Base-by-base conservation (phyloP, 2,329 filamentous ascomycete genomes). In the Penicillium crustosum region DNA sequence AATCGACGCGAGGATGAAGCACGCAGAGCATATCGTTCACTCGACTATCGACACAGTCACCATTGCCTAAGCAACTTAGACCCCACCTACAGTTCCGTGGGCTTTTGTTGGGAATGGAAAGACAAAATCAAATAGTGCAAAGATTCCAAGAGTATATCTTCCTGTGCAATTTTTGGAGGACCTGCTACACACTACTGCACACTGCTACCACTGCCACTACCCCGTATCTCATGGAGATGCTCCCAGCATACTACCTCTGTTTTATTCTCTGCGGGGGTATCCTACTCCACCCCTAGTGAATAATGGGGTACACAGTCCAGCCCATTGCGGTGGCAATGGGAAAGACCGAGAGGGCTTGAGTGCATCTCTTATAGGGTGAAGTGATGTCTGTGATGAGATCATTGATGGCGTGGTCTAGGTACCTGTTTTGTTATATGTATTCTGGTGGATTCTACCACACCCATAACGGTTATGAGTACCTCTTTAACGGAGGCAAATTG, bases 21-120 rank as follows among this genome's bases (percentile, higher is more conserved):
- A 23, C 27, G 61, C 60, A 21, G 25, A 60, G 19, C 35, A 19
- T 23, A 15, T 61, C 10, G 31, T 56, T n/a, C 21, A 41, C 1
- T 55, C 58, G 7, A 50, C 21, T 17, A 35, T 57, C 9, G 19
- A 43, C 19, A 64, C 53, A 2, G 47, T 42, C 12, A 59, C 53
- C 6, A 39, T 50, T 25, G 49, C 58, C 10, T 62, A 55, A 29
- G 7, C 25, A 19, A n/a, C 13, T 17, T 43, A 31, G 23, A 29
- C 17, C 21, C 33, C 12, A 50, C 29, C 7, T 27, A 3, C 47
- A 38, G 39, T 17, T 59, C 55, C n/a, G 7, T 17, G 17, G 17
- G 35, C 17, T 10, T 36, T n/a, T 36, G 7, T 36, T 35, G 33
- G 13, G 13, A 15, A 35, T 17, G 33, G 33, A 35, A 35, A 35